A percentile compares a stretch with the other conserved stretches of the same genome.
Conservation (phyloP, 257 asterid species). For the Ligustrum vulgare region DNA sequence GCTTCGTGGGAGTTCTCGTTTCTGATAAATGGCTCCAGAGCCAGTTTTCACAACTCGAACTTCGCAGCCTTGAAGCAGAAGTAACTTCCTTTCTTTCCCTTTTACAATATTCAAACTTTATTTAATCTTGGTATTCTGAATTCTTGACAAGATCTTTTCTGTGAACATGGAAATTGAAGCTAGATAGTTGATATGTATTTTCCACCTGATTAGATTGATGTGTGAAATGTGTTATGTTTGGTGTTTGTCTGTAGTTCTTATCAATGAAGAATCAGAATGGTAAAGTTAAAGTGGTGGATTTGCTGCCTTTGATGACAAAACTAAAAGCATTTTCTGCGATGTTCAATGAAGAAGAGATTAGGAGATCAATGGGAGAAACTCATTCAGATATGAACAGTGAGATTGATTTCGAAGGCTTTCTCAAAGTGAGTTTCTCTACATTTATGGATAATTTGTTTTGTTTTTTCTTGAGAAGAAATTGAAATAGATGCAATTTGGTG, state of each 20-base stretch:
- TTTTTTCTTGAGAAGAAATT: neutral
- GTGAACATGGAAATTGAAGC: conserved; percentile 14
- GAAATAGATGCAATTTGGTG: neutral
- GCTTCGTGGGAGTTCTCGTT: conserved; percentile 77
- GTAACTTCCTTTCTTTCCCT: conserved; percentile 34
- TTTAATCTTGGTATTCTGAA: neutral
- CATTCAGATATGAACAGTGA: conserved; percentile 52
- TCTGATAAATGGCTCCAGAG: conserved; percentile 97
- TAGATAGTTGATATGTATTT: conserved; percentile 10
- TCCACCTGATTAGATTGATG: conserved; percentile 25
- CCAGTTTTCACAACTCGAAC: conserved; percentile 93
- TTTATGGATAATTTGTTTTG: conserved; percentile 11
- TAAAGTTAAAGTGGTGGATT: conserved; percentile 64
- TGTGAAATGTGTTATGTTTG: conserved; percentile 3
- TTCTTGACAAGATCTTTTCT: neutral
- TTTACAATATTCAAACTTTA: neutral
- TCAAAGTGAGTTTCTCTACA: conserved; percentile 54
- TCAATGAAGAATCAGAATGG: conserved; percentile 70
- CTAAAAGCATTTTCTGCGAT: conserved; percentile 54
- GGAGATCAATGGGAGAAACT: conserved; percentile 47
- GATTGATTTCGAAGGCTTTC: conserved; percentile 92
- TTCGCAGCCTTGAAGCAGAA: conserved; percentile 76
- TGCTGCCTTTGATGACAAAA: conserved; percentile 69
- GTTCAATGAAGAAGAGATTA: conserved; percentile 70
- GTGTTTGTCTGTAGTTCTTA: conserved; percentile 45